Conservation (phyloP, 2,329 filamentous ascomycete species). For the Aspergillus ustus region DNA sequence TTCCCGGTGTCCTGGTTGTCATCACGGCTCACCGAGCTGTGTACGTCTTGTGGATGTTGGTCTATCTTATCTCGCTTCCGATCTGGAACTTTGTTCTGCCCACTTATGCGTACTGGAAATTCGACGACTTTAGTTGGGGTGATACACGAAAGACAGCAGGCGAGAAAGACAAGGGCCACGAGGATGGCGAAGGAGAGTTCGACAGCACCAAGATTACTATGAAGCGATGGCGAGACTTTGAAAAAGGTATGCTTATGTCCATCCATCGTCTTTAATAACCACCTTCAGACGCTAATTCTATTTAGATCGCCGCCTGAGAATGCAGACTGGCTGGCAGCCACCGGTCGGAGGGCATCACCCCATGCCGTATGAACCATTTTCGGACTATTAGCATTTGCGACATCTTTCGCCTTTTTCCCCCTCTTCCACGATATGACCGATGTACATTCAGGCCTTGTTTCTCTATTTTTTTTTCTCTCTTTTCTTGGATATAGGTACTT, state of each 20-base stretch:
- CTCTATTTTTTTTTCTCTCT: not conserved
- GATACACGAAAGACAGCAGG: constrained; percentile 95
- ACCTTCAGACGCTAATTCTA: constrained; percentile 15
- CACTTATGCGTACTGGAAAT: constrained; percentile 97
- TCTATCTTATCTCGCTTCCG: constrained; percentile 90
- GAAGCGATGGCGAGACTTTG: constrained; percentile 98
- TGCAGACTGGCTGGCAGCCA: constrained; percentile 24
- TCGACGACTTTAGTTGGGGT: constrained; percentile 99
- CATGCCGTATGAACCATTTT: constrained; percentile 42
- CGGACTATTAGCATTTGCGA: constrained; percentile 37
- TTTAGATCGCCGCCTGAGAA: constrained; percentile 45
- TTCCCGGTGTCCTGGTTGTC: constrained; percentile 89
- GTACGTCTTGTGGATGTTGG: constrained; percentile 95
- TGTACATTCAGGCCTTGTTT: constrained; percentile 7
- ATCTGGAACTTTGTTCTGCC: constrained; percentile 98
- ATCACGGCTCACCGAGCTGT: constrained; percentile 90
- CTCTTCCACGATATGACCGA: not conserved
- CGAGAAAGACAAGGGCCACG: constrained; percentile 83
- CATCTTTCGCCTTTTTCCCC: not conserved
- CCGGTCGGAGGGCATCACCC: constrained; percentile 35
- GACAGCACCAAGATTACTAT: constrained; percentile 99
- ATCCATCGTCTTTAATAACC: too few relatives aligned
- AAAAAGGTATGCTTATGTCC: constrained; percentile 64
- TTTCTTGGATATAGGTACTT: constrained; percentile 14
- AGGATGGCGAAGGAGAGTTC: constrained; percentile 89